These are phyloP conservation scores for Yarrowia sp. DNA, from an alignment of 805 yeast species.

Conservation along the genomic window DNA sequence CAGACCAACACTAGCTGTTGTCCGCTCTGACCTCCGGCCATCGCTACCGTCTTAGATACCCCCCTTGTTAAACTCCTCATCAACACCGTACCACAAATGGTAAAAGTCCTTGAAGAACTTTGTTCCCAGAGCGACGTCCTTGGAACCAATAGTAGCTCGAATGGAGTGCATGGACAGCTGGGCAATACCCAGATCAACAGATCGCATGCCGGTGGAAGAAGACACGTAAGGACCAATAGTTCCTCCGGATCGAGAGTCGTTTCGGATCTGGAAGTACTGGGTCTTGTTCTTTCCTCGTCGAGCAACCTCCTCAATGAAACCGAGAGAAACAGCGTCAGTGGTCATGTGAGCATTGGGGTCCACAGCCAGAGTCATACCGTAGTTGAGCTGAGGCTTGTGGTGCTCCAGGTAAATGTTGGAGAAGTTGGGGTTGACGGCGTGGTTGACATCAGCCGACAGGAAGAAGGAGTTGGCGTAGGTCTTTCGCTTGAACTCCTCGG, in stretches of 20 bases:
- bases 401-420: conserved; percentile 59
- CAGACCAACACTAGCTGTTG: neutral
- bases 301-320: conserved; percentile 67
- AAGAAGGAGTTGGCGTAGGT: conserved; percentile 68
- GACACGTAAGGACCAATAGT: conserved; percentile 68
- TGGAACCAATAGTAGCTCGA: conserved; percentile 73
- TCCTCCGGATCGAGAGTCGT: conserved; percentile 80
- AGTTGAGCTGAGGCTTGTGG: conserved; percentile 76
- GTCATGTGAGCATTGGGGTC: conserved; percentile 83
- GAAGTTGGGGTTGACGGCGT: conserved; percentile 76
- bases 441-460: conserved; percentile 79
- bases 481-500: conserved; percentile 41
- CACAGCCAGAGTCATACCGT: conserved; percentile 63
- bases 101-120: conserved; percentile 69
- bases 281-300: conserved; percentile 57
- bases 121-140: conserved; percentile 69
- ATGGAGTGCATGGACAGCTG: conserved; percentile 85
- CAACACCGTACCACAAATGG: conserved; percentile 58
- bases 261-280: conserved; percentile 81
- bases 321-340: conserved; percentile 71
- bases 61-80: conserved; percentile 30
- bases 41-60: conserved; percentile 19
- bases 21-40: too few relatives aligned
- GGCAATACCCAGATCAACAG: conserved; percentile 75
- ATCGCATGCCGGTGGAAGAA: conserved; percentile 43